Conservation (phyloP, 306 rosid species). For the Luffa aegyptiaca region DNA sequence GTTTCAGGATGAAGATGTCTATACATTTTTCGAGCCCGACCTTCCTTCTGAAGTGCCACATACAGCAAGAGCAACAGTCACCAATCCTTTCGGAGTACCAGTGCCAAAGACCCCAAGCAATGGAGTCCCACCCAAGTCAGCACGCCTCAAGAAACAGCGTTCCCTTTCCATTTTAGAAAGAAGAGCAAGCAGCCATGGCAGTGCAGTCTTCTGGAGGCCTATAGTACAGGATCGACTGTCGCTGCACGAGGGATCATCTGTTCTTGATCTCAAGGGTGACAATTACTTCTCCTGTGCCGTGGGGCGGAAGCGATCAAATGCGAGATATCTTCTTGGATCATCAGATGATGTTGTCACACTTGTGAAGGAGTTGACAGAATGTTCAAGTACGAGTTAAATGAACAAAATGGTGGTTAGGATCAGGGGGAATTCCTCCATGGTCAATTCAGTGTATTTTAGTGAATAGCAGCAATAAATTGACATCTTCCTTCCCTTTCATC, state of each 20-base stretch:
- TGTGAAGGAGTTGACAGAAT: conserved; percentile 45
- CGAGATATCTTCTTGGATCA: conserved; percentile 67
- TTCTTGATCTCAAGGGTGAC: conserved; percentile 78
- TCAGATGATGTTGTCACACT: conserved; percentile 56
- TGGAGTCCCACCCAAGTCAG: conserved; percentile 31
- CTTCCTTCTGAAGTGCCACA: conserved; percentile 53
- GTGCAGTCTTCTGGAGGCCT: conserved; percentile 29
- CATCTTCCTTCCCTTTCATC: background rate
- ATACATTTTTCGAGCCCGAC: conserved; percentile 81
- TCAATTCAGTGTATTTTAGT: background rate
- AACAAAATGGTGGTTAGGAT: background rate
- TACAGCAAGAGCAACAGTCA: conserved; percentile 22
- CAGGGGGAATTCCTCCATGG: background rate
- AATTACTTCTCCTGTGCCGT: conserved; percentile 89
- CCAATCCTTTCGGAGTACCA: conserved; percentile 28
- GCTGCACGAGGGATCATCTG: conserved; percentile 69
- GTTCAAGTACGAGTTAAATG: conserved; percentile 9
- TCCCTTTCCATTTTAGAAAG: conserved; percentile 55
- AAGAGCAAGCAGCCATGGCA: conserved; percentile 25
- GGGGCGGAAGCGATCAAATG: conserved; percentile 58
- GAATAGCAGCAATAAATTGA: conserved; percentile 7
- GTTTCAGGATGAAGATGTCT: conserved; percentile 82
- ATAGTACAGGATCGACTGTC: conserved; percentile 32
- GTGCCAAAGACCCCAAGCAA: conserved; percentile 29
- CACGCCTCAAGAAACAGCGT: conserved; percentile 58